A percentile compares a stretch with the other conserved stretches of the same genome.
Conservation (phyloP, 352 stramenopile species). For the Globisporangium cylindrosporum region DNA sequence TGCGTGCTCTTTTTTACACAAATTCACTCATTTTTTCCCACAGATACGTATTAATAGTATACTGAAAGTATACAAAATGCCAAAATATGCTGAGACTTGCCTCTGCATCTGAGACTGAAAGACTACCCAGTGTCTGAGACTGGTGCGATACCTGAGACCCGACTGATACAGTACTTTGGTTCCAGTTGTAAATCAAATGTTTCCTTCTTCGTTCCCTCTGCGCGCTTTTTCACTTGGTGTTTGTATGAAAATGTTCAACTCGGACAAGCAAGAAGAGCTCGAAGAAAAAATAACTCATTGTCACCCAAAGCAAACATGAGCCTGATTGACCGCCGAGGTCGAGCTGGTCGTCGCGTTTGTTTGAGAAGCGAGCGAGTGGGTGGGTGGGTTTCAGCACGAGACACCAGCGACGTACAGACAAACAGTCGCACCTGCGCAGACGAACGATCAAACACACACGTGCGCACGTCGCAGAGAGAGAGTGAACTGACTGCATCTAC, state of each 20-base stretch:
- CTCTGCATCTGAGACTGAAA: no score
- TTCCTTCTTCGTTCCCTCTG: neutral
- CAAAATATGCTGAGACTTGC: no score
- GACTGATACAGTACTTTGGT: neutral
- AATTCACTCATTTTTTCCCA: no score
- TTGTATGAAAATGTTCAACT: constrained; percentile 18
- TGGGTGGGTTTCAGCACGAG: neutral
- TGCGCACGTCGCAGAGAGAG: constrained; percentile 2
- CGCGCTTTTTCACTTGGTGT: constrained; percentile 6
- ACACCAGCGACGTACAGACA: neutral
- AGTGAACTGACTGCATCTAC: neutral
- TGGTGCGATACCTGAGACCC: neutral
- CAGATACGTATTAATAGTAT: no score
- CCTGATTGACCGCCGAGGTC: neutral
- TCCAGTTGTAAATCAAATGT: neutral
- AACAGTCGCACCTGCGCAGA: neutral
- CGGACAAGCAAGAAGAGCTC: neutral
- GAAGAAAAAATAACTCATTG: neutral
- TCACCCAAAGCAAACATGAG: neutral
- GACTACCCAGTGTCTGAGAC: neutral
- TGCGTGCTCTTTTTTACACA: no score
- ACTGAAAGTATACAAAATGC: no score
- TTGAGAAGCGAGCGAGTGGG: neutral
- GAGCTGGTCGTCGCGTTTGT: neutral
- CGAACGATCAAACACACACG: neutral